Percentiles rank a stretch among this genome's conserved stretches.
Conservation (phyloP, 179 eudicot genomes). For the Beta macrorhiza region DNA sequence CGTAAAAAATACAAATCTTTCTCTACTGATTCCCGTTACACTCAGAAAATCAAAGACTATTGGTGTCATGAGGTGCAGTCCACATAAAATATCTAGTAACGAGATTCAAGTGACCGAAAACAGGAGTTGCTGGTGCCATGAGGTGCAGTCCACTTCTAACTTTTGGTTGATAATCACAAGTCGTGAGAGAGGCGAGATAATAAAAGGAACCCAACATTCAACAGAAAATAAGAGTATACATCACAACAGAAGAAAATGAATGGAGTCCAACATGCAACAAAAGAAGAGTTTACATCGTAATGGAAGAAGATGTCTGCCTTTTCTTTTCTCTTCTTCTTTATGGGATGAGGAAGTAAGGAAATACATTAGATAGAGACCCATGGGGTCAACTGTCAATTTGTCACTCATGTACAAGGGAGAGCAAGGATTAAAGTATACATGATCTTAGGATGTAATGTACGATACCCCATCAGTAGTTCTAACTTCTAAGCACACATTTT, state of each 20-base stretch:
- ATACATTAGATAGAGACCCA: neutral
- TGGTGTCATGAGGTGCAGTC: neutral
- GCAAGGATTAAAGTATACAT: neutral
- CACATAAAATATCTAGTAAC: neutral
- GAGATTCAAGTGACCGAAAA: neutral
- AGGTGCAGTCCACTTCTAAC: neutral
- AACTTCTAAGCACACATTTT: neutral
- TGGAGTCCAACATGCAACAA: neutral
- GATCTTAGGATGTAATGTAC: neutral
- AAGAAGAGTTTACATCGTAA: neutral
- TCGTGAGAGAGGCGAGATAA: neutral
- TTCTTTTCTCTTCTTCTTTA: no score
- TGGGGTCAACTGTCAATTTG: neutral
- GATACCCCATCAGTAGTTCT: neutral
- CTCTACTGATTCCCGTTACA: neutral
- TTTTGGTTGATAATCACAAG: neutral
- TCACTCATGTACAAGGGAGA: neutral
- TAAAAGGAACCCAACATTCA: neutral
- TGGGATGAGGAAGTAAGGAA: neutral
- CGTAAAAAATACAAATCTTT: neutral
- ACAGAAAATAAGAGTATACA: neutral
- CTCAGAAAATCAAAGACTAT: neutral
- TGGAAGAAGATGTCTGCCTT: neutral
- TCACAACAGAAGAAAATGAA: no score
- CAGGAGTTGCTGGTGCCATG: neutral